Evolutionary conservation across 768 basidiomycete genomes (phyloP), one percentile per base, ranked within the genome.

Genomic region (Lactifluus subvellereus): DNA sequence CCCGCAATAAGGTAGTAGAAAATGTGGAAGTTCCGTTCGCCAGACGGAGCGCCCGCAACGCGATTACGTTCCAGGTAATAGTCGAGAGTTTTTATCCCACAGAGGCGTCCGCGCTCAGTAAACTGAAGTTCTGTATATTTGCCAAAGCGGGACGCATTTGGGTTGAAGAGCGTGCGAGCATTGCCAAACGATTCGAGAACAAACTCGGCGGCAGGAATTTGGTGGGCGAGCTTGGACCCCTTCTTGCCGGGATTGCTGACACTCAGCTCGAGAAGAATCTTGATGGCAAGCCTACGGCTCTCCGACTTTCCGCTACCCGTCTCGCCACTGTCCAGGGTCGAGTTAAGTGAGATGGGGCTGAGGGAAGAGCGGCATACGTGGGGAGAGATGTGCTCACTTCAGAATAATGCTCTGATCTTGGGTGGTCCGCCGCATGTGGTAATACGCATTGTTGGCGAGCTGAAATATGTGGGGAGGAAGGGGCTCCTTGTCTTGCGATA

Each of bases 41-140:
- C 94, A 0, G 88, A 90, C 0, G 92, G 90, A 0, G 90, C 84
- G 22, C 85, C 84, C 6, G 92, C 83, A n/a, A 98, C 93, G 10
- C 94, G 86, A 68, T 87, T 91, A 58, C 91, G 80, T 73, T 98
- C 94, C 56, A 99, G 82, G 75, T 96, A 96, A 76, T 99, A 98
- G 72, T 98, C 94, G 66, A 98, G 85, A 0, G 94, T 95, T 74
- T 98, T 98, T 72, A 93, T 78, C 65, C 97, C 97, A 51, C 80
- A 86, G 0, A 98, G 76, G 4, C 94, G 82, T 7, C 95, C 95
- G 22, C 90, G 87, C 38, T 98, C 94, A 57, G 84, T 91, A 77
- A 98, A 98, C 75, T 98, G 97, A 0, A 99, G 82, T 71, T 99
- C 97, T 50, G 94, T 97, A 74, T 99, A 99, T 73, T 96, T 94